A percentile compares a stretch with the other conserved stretches of the same genome.
phyloP scores from a whole-genome alignment of 2,329 filamentous ascomycete species.

The Thelonectria discophora region DNA sequence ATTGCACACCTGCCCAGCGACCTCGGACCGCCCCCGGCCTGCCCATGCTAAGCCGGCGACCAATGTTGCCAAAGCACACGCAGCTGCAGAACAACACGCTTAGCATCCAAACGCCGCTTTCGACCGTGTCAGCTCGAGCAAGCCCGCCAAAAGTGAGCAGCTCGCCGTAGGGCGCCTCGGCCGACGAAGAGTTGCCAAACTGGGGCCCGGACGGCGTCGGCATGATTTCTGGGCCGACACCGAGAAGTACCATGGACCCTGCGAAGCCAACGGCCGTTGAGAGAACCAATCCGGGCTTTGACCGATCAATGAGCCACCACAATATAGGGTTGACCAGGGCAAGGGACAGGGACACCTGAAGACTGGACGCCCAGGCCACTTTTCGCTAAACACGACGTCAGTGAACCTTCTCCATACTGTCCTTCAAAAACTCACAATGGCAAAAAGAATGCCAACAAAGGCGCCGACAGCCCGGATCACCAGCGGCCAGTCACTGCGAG shows the following conservation, averaged over 20 bases:
- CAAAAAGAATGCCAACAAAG: slow-evolving; percentile 69
- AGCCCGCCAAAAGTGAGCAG: slow-evolving; percentile 56
- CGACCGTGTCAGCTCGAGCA: slow-evolving; percentile 70
- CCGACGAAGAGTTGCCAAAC: slow-evolving; percentile 35
- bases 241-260: slow-evolving; percentile 78
- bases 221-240: slow-evolving; percentile 80
- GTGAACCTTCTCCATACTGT: not conserved
- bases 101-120: slow-evolving; percentile 85
- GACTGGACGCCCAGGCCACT: slow-evolving; percentile 90
- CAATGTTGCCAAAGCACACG: slow-evolving; percentile 96
- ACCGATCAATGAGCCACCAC: slow-evolving; percentile 96
- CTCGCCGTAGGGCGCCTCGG: slow-evolving; percentile 24
- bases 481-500: slow-evolving; percentile 76
- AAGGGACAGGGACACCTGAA: slow-evolving; percentile 91
- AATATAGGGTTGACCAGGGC: slow-evolving; percentile 91
- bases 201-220: slow-evolving; percentile 65
- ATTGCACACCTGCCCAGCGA: slow-evolving; percentile 57
- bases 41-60: slow-evolving; percentile 75
- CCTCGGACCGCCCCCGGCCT: slow-evolving; percentile 53
- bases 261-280: slow-evolving; percentile 76
- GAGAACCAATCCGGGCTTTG: slow-evolving; percentile 82
- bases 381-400: slow-evolving; percentile 69
- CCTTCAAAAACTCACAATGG: slow-evolving; percentile 71
- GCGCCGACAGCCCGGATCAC: slow-evolving; percentile 67
- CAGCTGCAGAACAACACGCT: slow-evolving; percentile 95